A percentile compares a stretch with the other conserved stretches of the same genome.
Evolutionary conservation across 257 asterid species (phyloP).

Genomic region (Solanum dulcamara): DNA sequence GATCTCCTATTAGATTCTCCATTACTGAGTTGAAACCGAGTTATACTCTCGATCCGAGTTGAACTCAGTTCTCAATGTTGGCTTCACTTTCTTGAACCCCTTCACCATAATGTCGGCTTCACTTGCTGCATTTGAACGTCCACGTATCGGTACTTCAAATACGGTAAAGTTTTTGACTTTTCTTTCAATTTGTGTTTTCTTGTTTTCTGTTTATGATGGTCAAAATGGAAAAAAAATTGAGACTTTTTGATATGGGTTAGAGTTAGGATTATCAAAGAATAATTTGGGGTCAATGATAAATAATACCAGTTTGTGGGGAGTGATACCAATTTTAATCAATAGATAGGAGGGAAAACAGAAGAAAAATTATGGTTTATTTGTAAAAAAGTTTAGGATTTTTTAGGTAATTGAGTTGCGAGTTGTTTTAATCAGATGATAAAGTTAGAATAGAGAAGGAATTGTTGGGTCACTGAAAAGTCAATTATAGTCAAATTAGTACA

Average conservation of each 20-base stretch:
- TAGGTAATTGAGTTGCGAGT: background rate
- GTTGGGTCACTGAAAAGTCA: background rate
- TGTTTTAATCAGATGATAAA: background rate
- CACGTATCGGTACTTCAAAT: conserved; percentile 78
- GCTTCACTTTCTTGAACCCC: background rate
- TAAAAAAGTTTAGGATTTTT: background rate
- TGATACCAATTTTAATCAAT: background rate
- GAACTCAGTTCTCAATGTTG: background rate
- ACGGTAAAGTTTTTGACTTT: background rate
- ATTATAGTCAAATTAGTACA: background rate
- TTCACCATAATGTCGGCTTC: conserved; percentile 59
- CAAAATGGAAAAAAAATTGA: background rate
- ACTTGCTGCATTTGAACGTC: conserved; percentile 74
- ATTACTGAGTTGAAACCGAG: background rate
- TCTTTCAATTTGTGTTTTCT: background rate
- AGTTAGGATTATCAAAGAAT: background rate
- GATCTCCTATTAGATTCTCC: background rate
- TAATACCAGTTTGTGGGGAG: background rate
- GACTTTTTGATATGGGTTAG: background rate
- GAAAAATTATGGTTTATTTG: background rate
- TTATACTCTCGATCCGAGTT: background rate
- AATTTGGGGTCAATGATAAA: background rate
- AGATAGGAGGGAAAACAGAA: background rate
- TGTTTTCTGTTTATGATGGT: background rate
- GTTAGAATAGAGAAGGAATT: background rate